Percentiles rank a stretch among this genome's conserved stretches.
These are phyloP conservation scores for Acanthamoeba triangularis DNA, from an alignment of 208 protist genomes.

Conservation along the genomic window DNA sequence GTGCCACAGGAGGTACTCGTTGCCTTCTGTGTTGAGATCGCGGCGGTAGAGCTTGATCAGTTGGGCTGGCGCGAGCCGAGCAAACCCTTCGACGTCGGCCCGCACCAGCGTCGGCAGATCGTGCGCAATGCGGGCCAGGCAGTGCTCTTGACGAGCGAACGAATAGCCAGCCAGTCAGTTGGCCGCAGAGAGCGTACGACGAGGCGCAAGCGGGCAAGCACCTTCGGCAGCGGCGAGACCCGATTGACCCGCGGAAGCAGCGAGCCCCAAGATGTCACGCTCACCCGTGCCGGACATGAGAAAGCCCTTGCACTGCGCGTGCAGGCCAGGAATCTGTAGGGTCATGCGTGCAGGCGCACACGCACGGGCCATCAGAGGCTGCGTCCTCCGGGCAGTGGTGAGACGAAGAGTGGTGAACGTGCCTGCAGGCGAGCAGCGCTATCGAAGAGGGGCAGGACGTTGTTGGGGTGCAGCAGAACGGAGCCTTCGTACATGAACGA, in stretches of 20 bases:
- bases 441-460: slow-evolving; percentile 17
- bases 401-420: neutral
- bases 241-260: neutral
- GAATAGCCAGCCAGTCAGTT: neutral
- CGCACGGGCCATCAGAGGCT: neutral
- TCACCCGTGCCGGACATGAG: neutral
- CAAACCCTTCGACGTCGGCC: neutral
- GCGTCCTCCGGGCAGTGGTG: neutral
- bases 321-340: neutral
- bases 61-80: neutral
- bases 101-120: neutral
- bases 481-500: slow-evolving; percentile 25
- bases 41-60: neutral
- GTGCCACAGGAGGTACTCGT: slow-evolving; percentile 16
- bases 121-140: neutral
- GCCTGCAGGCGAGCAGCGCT: neutral
- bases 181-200: neutral
- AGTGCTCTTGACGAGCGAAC: neutral
- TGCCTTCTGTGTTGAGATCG: slow-evolving; percentile 39
- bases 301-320: neutral
- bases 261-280: slow-evolving; percentile 3
- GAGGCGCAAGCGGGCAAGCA: neutral
- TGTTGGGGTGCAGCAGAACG: slow-evolving; percentile 1
- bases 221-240: neutral
- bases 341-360: no score